Conservation (phyloP, 169 alveolate species). For the Plasmodium yoelii region DNA sequence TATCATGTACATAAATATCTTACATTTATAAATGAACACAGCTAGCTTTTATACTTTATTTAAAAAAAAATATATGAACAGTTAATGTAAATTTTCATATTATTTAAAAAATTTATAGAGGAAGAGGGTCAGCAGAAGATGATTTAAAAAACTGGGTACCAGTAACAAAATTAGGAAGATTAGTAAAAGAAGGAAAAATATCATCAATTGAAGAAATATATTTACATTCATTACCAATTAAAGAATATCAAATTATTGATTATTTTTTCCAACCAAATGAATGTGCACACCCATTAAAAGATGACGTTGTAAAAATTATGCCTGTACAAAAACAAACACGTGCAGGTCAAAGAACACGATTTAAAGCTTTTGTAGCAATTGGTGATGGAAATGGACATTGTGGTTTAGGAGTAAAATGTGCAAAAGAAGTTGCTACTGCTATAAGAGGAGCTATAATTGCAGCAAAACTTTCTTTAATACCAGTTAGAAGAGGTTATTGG, state of each 20-base stretch:
- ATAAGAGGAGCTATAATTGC: slow-evolving; percentile 99
- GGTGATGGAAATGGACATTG: slow-evolving; percentile 98
- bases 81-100: too few species aligned
- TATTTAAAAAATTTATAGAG: slow-evolving; percentile 74
- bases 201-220: slow-evolving; percentile 98
- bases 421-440: slow-evolving; percentile 99
- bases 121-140: slow-evolving; percentile 93
- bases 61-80: too few species aligned
- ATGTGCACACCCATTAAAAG: slow-evolving; percentile 94
- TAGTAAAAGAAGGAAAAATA: slow-evolving; percentile 97
- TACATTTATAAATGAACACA: background rate
- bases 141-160: slow-evolving; percentile 99
- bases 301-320: slow-evolving; percentile 99
- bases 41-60: too few species aligned
- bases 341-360: slow-evolving; percentile 99
- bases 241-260: slow-evolving; percentile 98
- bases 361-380: slow-evolving; percentile 99
- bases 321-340: slow-evolving; percentile 99
- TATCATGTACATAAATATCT: slow-evolving; percentile 22
- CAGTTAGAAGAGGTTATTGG: slow-evolving; percentile 99
- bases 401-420: slow-evolving; percentile 98
- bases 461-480: slow-evolving; percentile 99
- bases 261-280: slow-evolving; percentile 91
- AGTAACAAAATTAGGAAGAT: slow-evolving; percentile 99
- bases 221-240: slow-evolving; percentile 98